These are phyloP conservation scores for Gynochthodes officinalis DNA, from an alignment of 257 asterid genomes.

Conservation along the genomic window DNA sequence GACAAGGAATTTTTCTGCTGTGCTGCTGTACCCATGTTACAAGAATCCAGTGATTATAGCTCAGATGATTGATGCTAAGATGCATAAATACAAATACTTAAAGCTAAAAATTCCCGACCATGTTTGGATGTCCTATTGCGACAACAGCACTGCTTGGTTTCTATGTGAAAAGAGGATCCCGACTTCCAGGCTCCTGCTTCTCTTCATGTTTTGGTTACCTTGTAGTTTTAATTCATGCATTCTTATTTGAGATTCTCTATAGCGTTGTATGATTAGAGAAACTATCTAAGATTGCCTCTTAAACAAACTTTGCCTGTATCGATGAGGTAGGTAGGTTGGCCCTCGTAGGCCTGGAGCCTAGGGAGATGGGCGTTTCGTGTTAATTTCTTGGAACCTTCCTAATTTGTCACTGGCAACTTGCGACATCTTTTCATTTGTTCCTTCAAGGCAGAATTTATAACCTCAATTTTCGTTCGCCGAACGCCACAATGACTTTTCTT, in stretches of 20 bases:
- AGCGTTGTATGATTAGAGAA: background rate
- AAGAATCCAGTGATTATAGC: conserved; percentile 87
- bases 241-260: background rate
- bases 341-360: background rate
- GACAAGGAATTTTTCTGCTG: conserved; percentile 92
- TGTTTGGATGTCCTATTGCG: background rate
- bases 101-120: background rate
- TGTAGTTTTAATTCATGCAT: background rate
- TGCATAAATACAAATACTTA: background rate
- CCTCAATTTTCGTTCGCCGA: background rate
- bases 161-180: background rate
- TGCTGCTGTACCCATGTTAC: conserved; percentile 74
- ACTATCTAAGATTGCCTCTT: background rate
- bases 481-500: too few relatives aligned
- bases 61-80: conserved; percentile 58
- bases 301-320: background rate
- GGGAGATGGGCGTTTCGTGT: background rate
- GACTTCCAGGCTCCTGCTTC: background rate
- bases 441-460: background rate
- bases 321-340: background rate
- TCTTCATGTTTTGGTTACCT: background rate
- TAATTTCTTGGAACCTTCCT: background rate
- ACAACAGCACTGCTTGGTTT: background rate
- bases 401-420: conserved; percentile 1
- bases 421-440: background rate